A percentile compares a stretch with the other conserved stretches of the same genome.
These are phyloP conservation scores for Mortierella claussenii DNA, from an alignment of 192 early-diverging fungal genomes.

Conservation along the genomic window DNA sequence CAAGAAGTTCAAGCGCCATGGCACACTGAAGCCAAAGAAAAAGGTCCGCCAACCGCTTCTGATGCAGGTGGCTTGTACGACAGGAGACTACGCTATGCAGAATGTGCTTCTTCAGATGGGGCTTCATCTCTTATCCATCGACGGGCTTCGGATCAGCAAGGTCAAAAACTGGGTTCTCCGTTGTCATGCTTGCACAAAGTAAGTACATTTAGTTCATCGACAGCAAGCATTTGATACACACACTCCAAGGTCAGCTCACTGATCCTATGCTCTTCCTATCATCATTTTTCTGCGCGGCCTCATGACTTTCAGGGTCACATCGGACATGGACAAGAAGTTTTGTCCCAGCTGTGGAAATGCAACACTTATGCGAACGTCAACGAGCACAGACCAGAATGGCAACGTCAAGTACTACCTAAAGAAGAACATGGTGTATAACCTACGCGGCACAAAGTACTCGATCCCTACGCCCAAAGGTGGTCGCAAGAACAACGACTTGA, in stretches of 20 bases:
- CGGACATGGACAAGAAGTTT: constrained; percentile 90
- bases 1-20: constrained; percentile 70
- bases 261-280: no score
- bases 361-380: constrained; percentile 86
- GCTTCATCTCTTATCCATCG: constrained; percentile 82
- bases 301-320: constrained; percentile 67
- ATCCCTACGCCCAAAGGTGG: constrained; percentile 89
- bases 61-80: constrained; percentile 89
- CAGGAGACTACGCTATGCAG: constrained; percentile 96
- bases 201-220: constrained; percentile 21
- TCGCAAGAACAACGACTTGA: constrained; percentile 75
- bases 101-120: constrained; percentile 96
- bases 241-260: no score
- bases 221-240: no score
- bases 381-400: constrained; percentile 83
- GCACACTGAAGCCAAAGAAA: constrained; percentile 59
- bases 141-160: constrained; percentile 80
- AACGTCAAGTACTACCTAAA: constrained; percentile 86
- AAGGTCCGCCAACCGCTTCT: constrained; percentile 30
- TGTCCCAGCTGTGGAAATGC: constrained; percentile 92
- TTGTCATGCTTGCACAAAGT: constrained; percentile 94
- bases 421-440: constrained; percentile 89
- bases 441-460: constrained; percentile 89
- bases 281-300: no score
- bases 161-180: constrained; percentile 92